Base-by-base conservation (phyloP, 257 asterid species). In the Nicotiana paniculata region DNA sequence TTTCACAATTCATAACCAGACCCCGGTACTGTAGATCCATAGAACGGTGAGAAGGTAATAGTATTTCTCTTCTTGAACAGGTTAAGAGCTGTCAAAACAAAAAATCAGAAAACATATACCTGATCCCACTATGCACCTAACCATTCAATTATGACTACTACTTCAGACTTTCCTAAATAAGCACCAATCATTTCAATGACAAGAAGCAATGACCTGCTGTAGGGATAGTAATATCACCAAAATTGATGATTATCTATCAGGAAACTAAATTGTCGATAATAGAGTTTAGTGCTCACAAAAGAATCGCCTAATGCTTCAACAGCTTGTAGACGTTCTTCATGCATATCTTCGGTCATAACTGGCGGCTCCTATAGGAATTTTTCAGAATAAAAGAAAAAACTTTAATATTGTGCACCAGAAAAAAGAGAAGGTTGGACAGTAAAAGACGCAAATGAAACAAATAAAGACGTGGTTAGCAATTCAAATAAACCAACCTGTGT, bases 341-440 rank as follows among this genome's bases (percentile, higher is more conserved):
- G 97, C 97, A 95, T 93, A 85, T 95, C 98, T 89, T 95, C 98
- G 69, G 98, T 95, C 97, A 95, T 93, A 59, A 89, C 97, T 80
- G 97, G 98, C 78, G 97, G 96, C 24, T 95, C 97, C 98, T 95
- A 84, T 83, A 84, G 86, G 17, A 83, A 77, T 32, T 26, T 57
- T 65, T 17, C 66, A 30, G 0, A 39, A 65, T 77, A 28, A 39
- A 39, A 39, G 46, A 39, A 39, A 37, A 39, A 39, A 39, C 9
- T 30, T 3, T 33, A 64, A 70, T 26, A 24, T 21, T 74, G 39
- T 37, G 54, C 54, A 75, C 9, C 46, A 26, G 33, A 51, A 59
- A 48, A 4, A 59, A 61, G 58, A 70, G 67, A 39, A 39, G 46
- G 46, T 39, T 39, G 46, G 46, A 39, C 46, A 7, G 46, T 39